Conservation (phyloP, 1,284 basidiomycete species). For the Gymnopus androsaceus region DNA sequence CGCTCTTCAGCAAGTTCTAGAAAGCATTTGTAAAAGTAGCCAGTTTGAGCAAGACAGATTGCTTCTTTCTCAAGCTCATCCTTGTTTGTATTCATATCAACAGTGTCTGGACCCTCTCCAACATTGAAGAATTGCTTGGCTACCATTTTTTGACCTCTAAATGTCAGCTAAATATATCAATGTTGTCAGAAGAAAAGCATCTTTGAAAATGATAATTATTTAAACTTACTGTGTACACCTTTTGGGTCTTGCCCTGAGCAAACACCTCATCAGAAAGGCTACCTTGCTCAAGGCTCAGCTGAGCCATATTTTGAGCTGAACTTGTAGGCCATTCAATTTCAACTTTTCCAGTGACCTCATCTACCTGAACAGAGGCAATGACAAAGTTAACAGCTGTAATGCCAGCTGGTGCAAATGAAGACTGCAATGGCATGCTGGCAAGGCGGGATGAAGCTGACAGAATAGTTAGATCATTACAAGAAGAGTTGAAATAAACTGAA, state of each 20-base stretch:
- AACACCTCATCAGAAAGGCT: not conserved
- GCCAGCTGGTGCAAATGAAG: not conserved
- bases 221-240: not conserved
- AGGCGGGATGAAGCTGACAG: not conserved
- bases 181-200: not conserved
- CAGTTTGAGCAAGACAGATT: not conserved
- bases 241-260: not conserved
- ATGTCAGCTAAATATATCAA: not conserved
- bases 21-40: not conserved
- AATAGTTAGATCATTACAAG: too few relatives aligned
- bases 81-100: not conserved
- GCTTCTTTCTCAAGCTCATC: not conserved
- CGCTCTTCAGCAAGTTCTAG: not conserved
- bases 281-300: not conserved
- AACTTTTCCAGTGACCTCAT: not conserved
- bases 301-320: not conserved
- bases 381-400: not conserved
- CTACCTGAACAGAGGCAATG: not conserved
- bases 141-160: not conserved
- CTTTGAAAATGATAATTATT: not conserved
- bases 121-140: not conserved
- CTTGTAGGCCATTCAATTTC: not conserved
- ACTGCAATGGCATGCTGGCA: not conserved
- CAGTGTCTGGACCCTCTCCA: not conserved
- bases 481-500: too few relatives aligned